phyloP scores from a whole-genome alignment of 2,329 filamentous ascomycete species.

The Hypoxylon sp. region DNA sequence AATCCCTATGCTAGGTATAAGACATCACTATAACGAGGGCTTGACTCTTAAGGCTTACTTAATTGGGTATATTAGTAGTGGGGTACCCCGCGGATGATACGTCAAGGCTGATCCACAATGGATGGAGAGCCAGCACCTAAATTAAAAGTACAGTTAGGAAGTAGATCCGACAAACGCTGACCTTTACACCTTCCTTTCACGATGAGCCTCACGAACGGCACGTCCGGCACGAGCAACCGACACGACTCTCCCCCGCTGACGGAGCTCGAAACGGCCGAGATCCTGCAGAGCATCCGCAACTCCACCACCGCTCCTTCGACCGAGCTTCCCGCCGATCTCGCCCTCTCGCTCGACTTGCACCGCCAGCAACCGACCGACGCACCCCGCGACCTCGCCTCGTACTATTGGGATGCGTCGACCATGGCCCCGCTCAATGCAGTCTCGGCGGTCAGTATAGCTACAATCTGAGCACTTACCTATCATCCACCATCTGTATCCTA shows the following conservation, averaged over 20 bases:
- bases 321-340: conserved; percentile 48
- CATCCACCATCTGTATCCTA: conserved; percentile 13
- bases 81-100: conserved; percentile 34
- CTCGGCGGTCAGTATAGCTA: conserved; percentile 65
- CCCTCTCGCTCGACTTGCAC: conserved; percentile 47
- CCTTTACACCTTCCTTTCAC: conserved; percentile 33
- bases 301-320: conserved; percentile 37
- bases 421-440: conserved; percentile 70
- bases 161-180: conserved; percentile 30
- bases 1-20: neutral
- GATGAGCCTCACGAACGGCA: conserved; percentile 35
- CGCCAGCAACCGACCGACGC: conserved; percentile 13
- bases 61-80: neutral
- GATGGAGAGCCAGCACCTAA: conserved; percentile 20
- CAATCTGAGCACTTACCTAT: conserved; percentile 32
- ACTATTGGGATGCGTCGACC: conserved; percentile 70
- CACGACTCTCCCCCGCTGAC: conserved; percentile 43
- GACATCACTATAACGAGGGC: neutral
- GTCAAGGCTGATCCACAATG: conserved; percentile 18
- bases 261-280: conserved; percentile 49
- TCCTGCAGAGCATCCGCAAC: conserved; percentile 46
- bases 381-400: conserved; percentile 56
- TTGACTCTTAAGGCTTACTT: neutral
- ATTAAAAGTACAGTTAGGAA: conserved; percentile 16
- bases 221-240: conserved; percentile 29